A percentile compares a stretch with the other conserved stretches of the same genome.
phyloP scores from a whole-genome alignment of 805 yeast genomes.

The Debaryomyces castellii region DNA sequence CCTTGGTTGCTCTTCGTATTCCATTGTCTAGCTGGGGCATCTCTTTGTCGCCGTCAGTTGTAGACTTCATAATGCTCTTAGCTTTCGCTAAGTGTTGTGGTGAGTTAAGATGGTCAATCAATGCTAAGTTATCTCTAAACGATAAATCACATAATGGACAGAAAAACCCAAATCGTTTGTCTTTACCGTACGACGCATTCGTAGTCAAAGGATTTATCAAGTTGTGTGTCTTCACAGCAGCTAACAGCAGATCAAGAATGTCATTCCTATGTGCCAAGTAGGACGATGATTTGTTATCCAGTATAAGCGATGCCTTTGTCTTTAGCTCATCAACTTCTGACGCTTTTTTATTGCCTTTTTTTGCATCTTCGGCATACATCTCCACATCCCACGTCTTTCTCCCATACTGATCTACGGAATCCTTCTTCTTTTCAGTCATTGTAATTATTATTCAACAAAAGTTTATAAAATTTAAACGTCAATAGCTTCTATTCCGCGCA shows the following conservation, averaged over 20 bases:
- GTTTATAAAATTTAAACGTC: background rate
- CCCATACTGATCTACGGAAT: slow-evolving; percentile 50
- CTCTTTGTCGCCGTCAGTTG: slow-evolving; percentile 8
- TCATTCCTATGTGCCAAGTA: slow-evolving; percentile 30
- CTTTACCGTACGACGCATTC: slow-evolving; percentile 20
- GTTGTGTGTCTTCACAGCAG: slow-evolving; percentile 34
- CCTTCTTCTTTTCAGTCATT: slow-evolving; percentile 16
- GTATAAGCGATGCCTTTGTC: slow-evolving; percentile 5
- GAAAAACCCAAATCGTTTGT: slow-evolving; percentile 77
- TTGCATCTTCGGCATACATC: slow-evolving; percentile 55
- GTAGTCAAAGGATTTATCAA: slow-evolving; percentile 24
- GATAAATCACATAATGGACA: slow-evolving; percentile 81
- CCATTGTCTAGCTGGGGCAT: slow-evolving; percentile 31
- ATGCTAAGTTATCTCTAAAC: slow-evolving; percentile 78
- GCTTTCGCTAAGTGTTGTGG: slow-evolving; percentile 57
- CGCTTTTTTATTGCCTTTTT: slow-evolving; percentile 18
- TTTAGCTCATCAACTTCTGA: slow-evolving; percentile 5
- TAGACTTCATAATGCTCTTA: slow-evolving; percentile 5
- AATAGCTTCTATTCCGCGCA: background rate
- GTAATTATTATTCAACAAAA: background rate
- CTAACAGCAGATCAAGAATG: slow-evolving; percentile 29
- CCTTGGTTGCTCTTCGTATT: slow-evolving; percentile 31
- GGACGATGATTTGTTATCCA: slow-evolving; percentile 15
- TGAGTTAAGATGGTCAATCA: slow-evolving; percentile 80
- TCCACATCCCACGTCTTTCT: slow-evolving; percentile 73